These are phyloP conservation scores for Pneumocystis carinii DNA, from an alignment of 1,139 yeast species.

Conservation along the genomic window DNA sequence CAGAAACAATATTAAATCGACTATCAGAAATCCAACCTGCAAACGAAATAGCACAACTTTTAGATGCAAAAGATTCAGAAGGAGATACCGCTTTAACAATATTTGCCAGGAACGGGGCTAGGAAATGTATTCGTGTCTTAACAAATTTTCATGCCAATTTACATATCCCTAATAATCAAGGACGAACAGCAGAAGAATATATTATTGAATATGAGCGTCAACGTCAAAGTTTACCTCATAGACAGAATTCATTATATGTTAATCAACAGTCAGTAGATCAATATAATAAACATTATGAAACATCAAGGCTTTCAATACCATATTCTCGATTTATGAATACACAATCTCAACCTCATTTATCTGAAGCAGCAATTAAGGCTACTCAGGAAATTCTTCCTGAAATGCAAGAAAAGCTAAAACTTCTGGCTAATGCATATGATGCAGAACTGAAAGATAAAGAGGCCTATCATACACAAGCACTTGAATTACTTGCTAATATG, in stretches of 20 bases:
- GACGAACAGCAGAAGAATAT: constrained; percentile 64
- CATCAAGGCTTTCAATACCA: constrained; percentile 3
- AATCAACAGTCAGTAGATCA: constrained; percentile 4
- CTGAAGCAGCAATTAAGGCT: constrained; percentile 39
- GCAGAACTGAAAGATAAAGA: constrained; percentile 38
- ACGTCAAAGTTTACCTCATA: constrained; percentile 3
- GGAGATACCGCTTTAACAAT: constrained; percentile 79
- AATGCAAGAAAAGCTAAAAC: constrained; percentile 35
- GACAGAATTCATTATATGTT: neutral
- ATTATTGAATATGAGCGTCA: constrained; percentile 32
- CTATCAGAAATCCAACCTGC: constrained; percentile 33
- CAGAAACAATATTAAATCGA: constrained; percentile 67
- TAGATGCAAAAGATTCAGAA: constrained; percentile 49
- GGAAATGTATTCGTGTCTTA: constrained; percentile 44
- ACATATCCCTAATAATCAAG: constrained; percentile 54
- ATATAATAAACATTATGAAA: constrained; percentile 7
- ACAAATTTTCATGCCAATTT: constrained; percentile 51
- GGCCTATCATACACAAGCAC: constrained; percentile 32
- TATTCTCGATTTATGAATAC: neutral
- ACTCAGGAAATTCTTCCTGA: constrained; percentile 32
- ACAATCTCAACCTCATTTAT: constrained; percentile 21
- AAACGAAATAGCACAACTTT: neutral
- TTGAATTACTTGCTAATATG: constrained; percentile 28
- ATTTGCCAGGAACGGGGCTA: constrained; percentile 78
- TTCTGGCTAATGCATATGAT: constrained; percentile 42